Conservation (phyloP, 768 basidiomycete species). For the Tricholoma sp. region DNA sequence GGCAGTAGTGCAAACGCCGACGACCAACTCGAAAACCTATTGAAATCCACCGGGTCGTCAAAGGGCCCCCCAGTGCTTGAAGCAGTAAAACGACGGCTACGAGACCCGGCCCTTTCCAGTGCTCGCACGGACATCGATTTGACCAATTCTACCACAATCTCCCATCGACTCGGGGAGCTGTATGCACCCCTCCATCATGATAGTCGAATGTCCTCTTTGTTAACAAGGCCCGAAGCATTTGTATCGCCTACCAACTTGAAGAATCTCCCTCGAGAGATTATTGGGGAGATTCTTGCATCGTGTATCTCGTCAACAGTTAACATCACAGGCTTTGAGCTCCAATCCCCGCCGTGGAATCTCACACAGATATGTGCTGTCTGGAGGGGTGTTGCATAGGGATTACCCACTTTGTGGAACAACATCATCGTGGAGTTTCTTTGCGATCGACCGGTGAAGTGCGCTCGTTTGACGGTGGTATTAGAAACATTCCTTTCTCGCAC, state of each 20-base stretch:
- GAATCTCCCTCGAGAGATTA: background rate
- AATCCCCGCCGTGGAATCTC: background rate
- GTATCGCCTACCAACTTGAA: background rate
- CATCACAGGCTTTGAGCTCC: background rate
- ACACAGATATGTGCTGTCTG: background rate
- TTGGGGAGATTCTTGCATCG: background rate
- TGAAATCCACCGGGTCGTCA: background rate
- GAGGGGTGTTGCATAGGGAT: background rate
- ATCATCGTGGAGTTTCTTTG: background rate
- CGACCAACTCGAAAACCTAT: background rate
- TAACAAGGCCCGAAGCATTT: background rate
- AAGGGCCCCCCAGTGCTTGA: background rate
- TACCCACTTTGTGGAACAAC: background rate
- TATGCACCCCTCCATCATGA: background rate
- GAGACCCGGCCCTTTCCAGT: background rate
- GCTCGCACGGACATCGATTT: background rate
- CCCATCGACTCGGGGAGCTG: too few species aligned
- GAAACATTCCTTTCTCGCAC: background rate
- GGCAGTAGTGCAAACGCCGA: too few species aligned
- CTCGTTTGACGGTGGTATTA: background rate
- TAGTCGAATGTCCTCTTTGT: background rate
- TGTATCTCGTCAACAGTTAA: background rate
- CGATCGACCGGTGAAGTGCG: background rate
- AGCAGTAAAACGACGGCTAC: background rate
- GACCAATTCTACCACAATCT: background rate